Conservation (phyloP, 1,284 basidiomycete species). For the Rhodotorula sp. region DNA sequence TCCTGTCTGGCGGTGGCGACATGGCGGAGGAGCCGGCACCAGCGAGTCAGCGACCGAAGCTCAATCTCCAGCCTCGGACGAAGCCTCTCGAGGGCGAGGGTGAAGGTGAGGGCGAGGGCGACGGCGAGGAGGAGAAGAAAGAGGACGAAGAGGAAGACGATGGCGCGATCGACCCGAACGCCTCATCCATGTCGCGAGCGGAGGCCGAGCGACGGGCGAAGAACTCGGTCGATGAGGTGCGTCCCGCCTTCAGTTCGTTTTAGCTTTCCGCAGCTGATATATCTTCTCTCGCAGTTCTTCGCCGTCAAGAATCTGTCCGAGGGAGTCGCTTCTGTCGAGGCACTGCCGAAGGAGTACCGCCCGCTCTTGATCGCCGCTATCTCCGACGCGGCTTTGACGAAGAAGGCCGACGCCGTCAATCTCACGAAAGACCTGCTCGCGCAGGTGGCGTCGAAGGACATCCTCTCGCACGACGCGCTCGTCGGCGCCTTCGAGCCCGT, state of each 20-base stretch:
- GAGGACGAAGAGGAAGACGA: conserved; percentile 52
- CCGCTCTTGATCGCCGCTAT: conserved; percentile 70
- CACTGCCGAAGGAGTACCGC: conserved; percentile 65
- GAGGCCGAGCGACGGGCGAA: conserved; percentile 57
- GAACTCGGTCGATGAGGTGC: conserved; percentile 51
- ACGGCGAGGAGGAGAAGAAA: conserved; percentile 49
- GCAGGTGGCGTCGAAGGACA: conserved; percentile 45
- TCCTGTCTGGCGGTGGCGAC: conserved; percentile 32
- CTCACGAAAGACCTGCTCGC: conserved; percentile 48
- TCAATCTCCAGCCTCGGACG: conserved; percentile 62
- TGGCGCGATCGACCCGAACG: conserved; percentile 58
- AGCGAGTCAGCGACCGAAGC: conserved; percentile 64
- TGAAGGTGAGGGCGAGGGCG: conserved; percentile 47
- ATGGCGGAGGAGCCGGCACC: conserved; percentile 43
- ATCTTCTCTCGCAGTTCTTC: conserved; percentile 40
- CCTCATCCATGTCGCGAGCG: conserved; percentile 33
- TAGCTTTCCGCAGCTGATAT: background rate
- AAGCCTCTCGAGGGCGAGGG: conserved; percentile 54
- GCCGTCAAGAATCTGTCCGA: conserved; percentile 70
- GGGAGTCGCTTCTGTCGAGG: conserved; percentile 77
- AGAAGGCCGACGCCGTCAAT: conserved; percentile 78
- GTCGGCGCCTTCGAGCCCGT: conserved; percentile 29
- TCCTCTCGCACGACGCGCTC: conserved; percentile 58
- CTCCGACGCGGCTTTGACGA: conserved; percentile 67
- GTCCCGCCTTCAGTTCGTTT: conserved; percentile 50